These are phyloP conservation scores for Amanita polypyramis DNA, from an alignment of 768 basidiomycete species.

Conservation along the genomic window DNA sequence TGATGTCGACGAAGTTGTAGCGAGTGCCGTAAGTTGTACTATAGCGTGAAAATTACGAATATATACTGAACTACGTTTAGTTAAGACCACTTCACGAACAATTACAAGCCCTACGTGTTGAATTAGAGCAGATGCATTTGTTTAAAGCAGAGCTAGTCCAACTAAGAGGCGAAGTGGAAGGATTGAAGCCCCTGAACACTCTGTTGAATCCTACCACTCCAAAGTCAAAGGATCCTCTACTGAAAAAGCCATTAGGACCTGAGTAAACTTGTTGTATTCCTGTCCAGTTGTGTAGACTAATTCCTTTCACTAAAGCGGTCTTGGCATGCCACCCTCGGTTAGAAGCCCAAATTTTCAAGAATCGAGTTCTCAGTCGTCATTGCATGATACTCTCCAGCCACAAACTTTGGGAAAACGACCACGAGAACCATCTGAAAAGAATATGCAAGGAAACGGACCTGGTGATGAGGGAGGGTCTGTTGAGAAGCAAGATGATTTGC, in stretches of 20 bases:
- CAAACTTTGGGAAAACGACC: constrained; percentile 2
- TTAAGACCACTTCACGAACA: constrained; percentile 43
- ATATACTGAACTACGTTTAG: constrained; percentile 13
- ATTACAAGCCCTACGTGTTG: constrained; percentile 33
- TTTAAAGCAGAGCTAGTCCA: constrained; percentile 23
- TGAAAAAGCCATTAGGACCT: constrained; percentile 9
- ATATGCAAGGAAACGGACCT: background rate
- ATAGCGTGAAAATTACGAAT: background rate
- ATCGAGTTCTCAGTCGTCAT: background rate
- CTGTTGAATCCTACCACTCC: constrained; percentile 14
- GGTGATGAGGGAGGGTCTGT: background rate
- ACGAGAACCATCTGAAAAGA: background rate
- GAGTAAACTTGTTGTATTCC: constrained; percentile 11
- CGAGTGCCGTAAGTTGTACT: constrained; percentile 21
- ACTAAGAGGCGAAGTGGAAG: constrained; percentile 20
- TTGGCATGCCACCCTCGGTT: constrained; percentile 14
- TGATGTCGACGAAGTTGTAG: constrained; percentile 20
- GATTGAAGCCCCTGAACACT: constrained; percentile 8
- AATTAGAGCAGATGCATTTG: constrained; percentile 27
- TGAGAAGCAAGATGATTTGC: background rate
- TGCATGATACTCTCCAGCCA: background rate
- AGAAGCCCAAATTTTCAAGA: background rate
- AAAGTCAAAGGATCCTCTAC: constrained; percentile 11
- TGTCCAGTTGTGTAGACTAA: background rate
- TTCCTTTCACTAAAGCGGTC: constrained; percentile 11